Conservation (phyloP, 106 monocot genomes). For the Alisma plantagoaquatica region DNA sequence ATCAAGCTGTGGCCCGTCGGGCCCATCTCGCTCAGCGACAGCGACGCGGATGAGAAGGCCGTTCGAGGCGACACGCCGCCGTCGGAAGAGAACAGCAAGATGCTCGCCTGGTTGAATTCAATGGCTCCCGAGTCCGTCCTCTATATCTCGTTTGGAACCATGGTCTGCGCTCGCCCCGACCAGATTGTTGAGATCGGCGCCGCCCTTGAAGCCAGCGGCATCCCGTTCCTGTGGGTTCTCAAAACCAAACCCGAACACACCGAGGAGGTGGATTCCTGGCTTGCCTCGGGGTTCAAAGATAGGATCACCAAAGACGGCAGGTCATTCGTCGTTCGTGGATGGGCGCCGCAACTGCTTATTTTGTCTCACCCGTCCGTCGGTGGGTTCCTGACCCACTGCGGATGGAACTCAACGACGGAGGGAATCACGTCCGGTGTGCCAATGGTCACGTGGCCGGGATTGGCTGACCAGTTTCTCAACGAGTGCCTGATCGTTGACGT, state of each 20-base stretch:
- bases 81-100: slow-evolving; percentile 7
- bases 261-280: no score
- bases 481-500: slow-evolving; percentile 31
- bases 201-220: slow-evolving; percentile 31
- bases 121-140: slow-evolving; percentile 25
- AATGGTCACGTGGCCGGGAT: slow-evolving; percentile 36
- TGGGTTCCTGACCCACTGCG: slow-evolving; percentile 5
- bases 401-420: slow-evolving; percentile 11
- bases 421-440: slow-evolving; percentile 7
- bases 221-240: slow-evolving; percentile 53
- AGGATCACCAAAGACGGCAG: slow-evolving; percentile 12
- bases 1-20: slow-evolving; percentile 50
- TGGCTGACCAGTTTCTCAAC: slow-evolving; percentile 36
- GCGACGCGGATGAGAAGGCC: slow-evolving; percentile 8
- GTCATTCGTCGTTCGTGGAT: slow-evolving; percentile 34
- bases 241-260: slow-evolving; percentile 24
- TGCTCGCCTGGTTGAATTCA: slow-evolving; percentile 35
- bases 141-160: slow-evolving; percentile 48
- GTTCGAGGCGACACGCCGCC: slow-evolving; percentile 28
- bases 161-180: not conserved
- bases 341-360: slow-evolving; percentile 60
- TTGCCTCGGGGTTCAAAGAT: slow-evolving; percentile 51
- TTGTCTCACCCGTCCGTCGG: slow-evolving; percentile 6
- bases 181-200: slow-evolving; percentile 49
- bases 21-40: slow-evolving; percentile 28